Evolutionary conservation across 129 eudicot genomes (phyloP).

Genomic region (Flaveria sonorensis): DNA sequence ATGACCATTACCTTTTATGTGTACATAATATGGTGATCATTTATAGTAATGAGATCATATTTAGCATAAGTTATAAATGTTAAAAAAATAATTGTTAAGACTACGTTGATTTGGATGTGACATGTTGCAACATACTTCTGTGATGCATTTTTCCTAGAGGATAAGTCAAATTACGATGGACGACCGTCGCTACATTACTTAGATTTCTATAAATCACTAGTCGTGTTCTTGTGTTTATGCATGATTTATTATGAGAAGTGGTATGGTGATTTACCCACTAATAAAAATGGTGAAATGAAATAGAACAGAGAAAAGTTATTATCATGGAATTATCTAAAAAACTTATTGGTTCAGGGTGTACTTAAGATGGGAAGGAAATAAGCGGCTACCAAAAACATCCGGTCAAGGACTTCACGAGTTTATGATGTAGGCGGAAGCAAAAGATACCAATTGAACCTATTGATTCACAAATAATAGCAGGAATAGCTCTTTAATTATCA

Average conservation of each 20-base stretch:
- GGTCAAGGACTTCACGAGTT: not conserved
- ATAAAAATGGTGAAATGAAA: not conserved
- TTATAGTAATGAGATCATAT: not conserved
- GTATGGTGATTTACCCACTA: not conserved
- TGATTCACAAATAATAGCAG: no score
- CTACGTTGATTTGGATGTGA: not conserved
- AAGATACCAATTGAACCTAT: no score
- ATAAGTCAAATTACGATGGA: not conserved
- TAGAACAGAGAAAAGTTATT: not conserved
- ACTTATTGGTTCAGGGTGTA: not conserved
- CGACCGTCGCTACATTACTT: not conserved
- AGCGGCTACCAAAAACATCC: conserved; percentile 10
- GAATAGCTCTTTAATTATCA: no score
- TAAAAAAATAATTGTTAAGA: not conserved
- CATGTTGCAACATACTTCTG: not conserved
- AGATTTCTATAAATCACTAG: not conserved
- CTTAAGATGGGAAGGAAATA: not conserved
- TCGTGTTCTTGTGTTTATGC: not conserved
- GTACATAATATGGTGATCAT: not conserved
- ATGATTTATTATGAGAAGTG: not conserved
- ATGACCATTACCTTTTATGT: not conserved
- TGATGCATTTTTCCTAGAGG: not conserved
- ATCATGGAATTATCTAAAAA: not conserved
- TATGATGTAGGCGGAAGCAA: no score
- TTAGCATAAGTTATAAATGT: not conserved